Evolutionary conservation across 306 rosid genomes (phyloP).

Genomic region (Quercus mongolica): DNA sequence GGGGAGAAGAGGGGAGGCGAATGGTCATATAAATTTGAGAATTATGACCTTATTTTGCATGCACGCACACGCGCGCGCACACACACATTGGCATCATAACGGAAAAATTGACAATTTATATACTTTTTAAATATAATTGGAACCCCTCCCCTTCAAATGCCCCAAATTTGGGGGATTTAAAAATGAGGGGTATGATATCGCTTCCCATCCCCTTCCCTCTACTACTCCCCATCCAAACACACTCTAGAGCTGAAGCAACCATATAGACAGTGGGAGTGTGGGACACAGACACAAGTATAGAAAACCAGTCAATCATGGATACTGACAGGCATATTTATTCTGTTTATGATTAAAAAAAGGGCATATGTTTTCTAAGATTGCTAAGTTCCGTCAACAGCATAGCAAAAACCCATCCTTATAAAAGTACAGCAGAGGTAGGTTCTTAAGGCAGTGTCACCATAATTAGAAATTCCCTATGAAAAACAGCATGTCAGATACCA

Average conservation of each 20-base stretch:
- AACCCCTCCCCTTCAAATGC: too few relatives aligned
- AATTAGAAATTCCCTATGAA: neutral
- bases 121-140: too few relatives aligned
- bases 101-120: neutral
- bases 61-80: rapidly evolving
- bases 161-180: too few relatives aligned
- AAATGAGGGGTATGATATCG: too few relatives aligned
- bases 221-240: too few relatives aligned
- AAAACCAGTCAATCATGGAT: neutral
- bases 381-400: neutral
- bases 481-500: neutral
- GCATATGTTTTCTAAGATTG: neutral
- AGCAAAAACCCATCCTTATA: neutral
- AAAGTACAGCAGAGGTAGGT: neutral
- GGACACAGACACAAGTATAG: neutral
- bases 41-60: too few relatives aligned
- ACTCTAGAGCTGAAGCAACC: neutral
- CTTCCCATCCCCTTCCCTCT: too few relatives aligned
- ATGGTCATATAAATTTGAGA: too few relatives aligned
- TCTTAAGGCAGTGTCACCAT: neutral
- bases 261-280: neutral
- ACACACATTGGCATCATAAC: too few relatives aligned
- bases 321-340: too few relatives aligned
- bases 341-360: too few relatives aligned
- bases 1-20: too few relatives aligned